phyloP scores from a whole-genome alignment of 2,329 filamentous ascomycete species.

The Penicillium sp. region DNA sequence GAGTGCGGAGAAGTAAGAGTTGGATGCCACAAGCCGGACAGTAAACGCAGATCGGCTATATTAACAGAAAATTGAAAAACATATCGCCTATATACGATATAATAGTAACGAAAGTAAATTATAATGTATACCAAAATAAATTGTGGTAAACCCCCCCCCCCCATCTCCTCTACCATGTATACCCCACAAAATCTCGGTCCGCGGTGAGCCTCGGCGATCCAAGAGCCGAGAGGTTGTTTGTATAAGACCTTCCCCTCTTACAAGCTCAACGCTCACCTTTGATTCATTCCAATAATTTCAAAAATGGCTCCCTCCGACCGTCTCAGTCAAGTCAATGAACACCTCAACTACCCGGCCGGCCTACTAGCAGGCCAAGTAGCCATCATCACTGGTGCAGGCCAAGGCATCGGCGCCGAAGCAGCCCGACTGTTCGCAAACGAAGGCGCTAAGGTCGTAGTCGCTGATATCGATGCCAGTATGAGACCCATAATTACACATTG shows the following conservation, averaged over 20 bases:
- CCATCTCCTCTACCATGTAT: not conserved
- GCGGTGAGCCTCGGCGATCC: conserved; percentile 23
- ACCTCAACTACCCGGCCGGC: conserved; percentile 80
- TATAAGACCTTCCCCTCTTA: conserved; percentile 4
- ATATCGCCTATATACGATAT: conserved; percentile 10
- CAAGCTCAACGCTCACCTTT: not conserved
- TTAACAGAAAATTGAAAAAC: conserved; percentile 3
- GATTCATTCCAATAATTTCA: not conserved
- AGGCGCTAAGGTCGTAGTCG: conserved; percentile 78
- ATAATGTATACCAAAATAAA: not conserved
- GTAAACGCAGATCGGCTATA: conserved; percentile 19
- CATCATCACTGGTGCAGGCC: conserved; percentile 82
- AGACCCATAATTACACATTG: not conserved
- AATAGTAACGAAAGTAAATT: not conserved
- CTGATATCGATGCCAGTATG: conserved; percentile 75
- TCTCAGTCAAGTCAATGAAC: conserved; percentile 69
- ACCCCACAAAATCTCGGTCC: conserved; percentile 27
- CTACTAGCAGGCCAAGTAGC: conserved; percentile 77
- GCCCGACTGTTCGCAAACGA: conserved; percentile 83
- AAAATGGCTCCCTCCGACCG: conserved; percentile 54
- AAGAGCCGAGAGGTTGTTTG: conserved; percentile 10
- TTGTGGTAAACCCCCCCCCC: not conserved
- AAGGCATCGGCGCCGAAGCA: conserved; percentile 84
- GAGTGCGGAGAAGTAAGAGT: conserved; percentile 2
- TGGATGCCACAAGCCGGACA: conserved; percentile 10